phyloP scores from a whole-genome alignment of 2,329 filamentous ascomycete species.

The Aspergillus sp. region DNA sequence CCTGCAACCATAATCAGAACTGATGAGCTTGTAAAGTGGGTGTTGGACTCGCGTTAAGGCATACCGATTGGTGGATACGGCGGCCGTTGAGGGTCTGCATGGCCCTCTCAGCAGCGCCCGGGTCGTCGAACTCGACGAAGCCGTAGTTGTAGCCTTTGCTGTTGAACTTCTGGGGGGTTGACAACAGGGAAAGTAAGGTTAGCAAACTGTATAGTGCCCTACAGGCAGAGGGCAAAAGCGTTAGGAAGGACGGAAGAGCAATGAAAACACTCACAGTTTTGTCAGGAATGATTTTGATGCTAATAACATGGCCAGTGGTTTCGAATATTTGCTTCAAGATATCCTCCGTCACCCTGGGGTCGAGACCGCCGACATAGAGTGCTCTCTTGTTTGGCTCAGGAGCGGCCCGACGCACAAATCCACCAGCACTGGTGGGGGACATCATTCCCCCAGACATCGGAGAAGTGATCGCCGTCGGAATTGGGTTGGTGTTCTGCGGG shows the following conservation, averaged over 20 bases:
- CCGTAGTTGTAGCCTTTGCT: slow-evolving; percentile 98
- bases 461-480: slow-evolving; percentile 85
- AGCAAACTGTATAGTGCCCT: neutral
- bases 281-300: slow-evolving; percentile 98
- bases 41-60: slow-evolving; percentile 23
- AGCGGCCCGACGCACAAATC: slow-evolving; percentile 78
- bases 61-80: slow-evolving; percentile 87
- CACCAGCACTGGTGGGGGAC: slow-evolving; percentile 75
- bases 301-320: slow-evolving; percentile 95
- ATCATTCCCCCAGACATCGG: slow-evolving; percentile 71
- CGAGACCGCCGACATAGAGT: slow-evolving; percentile 88
- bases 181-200: slow-evolving; percentile 2
- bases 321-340: slow-evolving; percentile 97
- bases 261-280: slow-evolving; percentile 71
- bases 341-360: slow-evolving; percentile 91
- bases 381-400: slow-evolving; percentile 98
- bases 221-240: too few species aligned
- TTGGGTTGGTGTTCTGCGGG: slow-evolving; percentile 91
- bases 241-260: too few species aligned
- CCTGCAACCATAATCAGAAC: slow-evolving; percentile 45
- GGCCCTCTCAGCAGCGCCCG: slow-evolving; percentile 87
- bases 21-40: neutral
- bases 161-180: slow-evolving; percentile 42
- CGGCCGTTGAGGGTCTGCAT: slow-evolving; percentile 96
- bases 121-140: slow-evolving; percentile 97